Base-by-base conservation (phyloP, 352 stramenopile species). In the Globisporangium echinulatum region DNA sequence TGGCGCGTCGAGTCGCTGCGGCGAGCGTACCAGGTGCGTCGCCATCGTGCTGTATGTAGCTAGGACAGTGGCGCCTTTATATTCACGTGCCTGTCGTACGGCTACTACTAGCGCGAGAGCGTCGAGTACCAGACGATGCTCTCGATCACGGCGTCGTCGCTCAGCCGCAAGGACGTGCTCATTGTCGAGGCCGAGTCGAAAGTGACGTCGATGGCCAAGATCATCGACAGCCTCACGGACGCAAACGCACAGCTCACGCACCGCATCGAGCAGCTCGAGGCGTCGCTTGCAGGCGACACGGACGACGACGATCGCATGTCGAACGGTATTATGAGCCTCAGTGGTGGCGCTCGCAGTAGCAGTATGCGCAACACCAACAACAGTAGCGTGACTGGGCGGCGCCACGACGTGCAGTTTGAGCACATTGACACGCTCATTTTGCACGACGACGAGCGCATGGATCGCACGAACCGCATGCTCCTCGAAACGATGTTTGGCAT, bases 401-500 rank as follows among this genome's bases (percentile, higher is more conserved):
- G 60, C 43, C 62, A 52, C 25, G 70, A 79, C 0, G 54, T 76
- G 44, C 66, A 79, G 37, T 85, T 79, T 49, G 79, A 87, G 53
- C 70, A 64, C 15, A 82, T 87, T 19, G 77, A 88, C 52, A 85
- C 72, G 14, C 53, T 87, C 25, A 69, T 77, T 7, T 48, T 66
- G 14, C 69, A 71, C 63, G 75, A 88, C 48, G 10, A 15, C 14
- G 73, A 82, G 44, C 78, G 77, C 46, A 77, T 77, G 68, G 75
- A 86, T 63, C 75, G 77, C 4, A 76, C 75, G 9, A 91, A 91
- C 52, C 77, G 76, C 9, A 90, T 91, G 81, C 67, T 93, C 42
- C 63, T 91, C 9, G 83, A 93, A 57, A 88, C 78, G 11, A 74
- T 93, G 71, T 89, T 91, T 53, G 83, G 76, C 13, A 93, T 93